phyloP scores from a whole-genome alignment of 2,329 filamentous ascomycete genomes.

The Aspergillus caelatus region DNA sequence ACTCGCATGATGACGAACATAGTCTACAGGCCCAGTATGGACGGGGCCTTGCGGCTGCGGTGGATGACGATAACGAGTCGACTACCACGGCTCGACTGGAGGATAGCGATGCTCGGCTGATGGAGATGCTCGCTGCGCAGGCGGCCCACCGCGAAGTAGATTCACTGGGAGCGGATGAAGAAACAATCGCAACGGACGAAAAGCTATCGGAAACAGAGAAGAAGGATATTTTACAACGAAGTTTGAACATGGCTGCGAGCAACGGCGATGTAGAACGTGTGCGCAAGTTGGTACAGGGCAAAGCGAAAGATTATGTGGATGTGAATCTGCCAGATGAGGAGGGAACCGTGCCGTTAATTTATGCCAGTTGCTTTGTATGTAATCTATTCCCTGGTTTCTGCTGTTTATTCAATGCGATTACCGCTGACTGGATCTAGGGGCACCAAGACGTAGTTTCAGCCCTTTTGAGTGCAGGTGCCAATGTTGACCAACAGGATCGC shows the following conservation, averaged over 20 bases:
- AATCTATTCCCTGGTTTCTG: conserved; percentile 3
- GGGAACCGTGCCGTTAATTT: conserved; percentile 93
- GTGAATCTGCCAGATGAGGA: conserved; percentile 89
- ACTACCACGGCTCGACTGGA: conserved; percentile 58
- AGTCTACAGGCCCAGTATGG: conserved; percentile 37
- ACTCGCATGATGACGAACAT: conserved; percentile 67
- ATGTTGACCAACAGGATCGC: conserved; percentile 90
- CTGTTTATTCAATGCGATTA: neutral
- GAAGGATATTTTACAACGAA: conserved; percentile 77
- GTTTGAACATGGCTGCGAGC: conserved; percentile 91
- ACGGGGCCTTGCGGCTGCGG: conserved; percentile 24
- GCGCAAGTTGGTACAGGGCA: conserved; percentile 71
- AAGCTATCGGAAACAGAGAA: conserved; percentile 78
- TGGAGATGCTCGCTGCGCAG: conserved; percentile 95
- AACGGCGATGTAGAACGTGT: conserved; percentile 90
- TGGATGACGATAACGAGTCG: conserved; percentile 28
- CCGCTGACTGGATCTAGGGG: conserved; percentile 56
- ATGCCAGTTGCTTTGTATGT: conserved; percentile 93
- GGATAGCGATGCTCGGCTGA: conserved; percentile 83
- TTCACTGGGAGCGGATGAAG: conserved; percentile 74
- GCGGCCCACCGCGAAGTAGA: conserved; percentile 76
- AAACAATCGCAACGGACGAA: conserved; percentile 73
- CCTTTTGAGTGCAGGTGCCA: conserved; percentile 80
- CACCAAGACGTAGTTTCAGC: conserved; percentile 86
- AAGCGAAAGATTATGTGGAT: conserved; percentile 75